Base-by-base conservation (phyloP, 345 rosid species). In the Odontarrhena argentea region DNA sequence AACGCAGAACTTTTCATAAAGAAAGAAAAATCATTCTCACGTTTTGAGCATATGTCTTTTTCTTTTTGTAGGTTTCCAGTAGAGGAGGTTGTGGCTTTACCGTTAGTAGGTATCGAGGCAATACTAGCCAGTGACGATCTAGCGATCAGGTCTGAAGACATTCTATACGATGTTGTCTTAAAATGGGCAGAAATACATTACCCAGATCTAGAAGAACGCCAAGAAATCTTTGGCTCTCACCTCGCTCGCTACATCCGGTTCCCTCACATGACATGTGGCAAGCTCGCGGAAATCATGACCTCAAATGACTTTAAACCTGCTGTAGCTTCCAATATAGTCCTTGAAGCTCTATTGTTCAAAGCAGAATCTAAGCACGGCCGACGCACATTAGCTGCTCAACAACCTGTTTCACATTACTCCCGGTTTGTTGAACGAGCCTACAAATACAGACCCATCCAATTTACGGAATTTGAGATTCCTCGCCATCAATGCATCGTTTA, bases 71-170 rank as follows among this genome's bases (percentile, higher is more conserved):
- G 75, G 50, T 9, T 24, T 24, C 28, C 5, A 8, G 0, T 11
- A 22, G 44, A 38, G 15, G 50, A 37, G 44, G 1, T 71, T 25
- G 75, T 87, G 71, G 76, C 77, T 73, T 87, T 92, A 82, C 96
- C 98, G 25, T 70, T 92, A 60, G 81, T 84, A 63, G 96, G 91
- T 55, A 67, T 92, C n/a, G 88, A 83, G 85, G 88, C 87, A n/a
- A 82, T 93, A 55, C 71, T 93, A 55, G 74, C 85, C 54, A 86
- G 92, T 54, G 85, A 85, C 68, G 85, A 81, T 71, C 83, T 93
- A 32, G 81, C 77, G 59, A 76, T 88, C 40, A 75, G 75, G 9
- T 87, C 94, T 41, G 97, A 93, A 74, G 96, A 93, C 72, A 73
- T 78, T 70, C 76, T 87, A 24, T 85, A 87, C 69, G 96, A 89